These are phyloP conservation scores for Agaricales sp. DNA, from an alignment of 1,284 basidiomycete species.

Conservation along the genomic window DNA sequence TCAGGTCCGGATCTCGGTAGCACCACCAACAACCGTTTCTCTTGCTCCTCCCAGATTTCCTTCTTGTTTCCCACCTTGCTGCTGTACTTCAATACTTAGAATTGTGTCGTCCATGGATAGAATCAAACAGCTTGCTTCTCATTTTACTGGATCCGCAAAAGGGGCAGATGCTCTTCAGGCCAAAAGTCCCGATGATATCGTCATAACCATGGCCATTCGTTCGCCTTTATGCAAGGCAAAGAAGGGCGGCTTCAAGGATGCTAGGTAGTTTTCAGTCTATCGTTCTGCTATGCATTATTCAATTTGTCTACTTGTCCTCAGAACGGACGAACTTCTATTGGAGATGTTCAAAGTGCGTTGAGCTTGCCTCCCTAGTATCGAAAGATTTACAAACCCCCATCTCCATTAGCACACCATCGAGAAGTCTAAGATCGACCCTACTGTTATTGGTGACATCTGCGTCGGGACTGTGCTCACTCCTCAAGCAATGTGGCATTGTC, in stretches of 20 bases:
- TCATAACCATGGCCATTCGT: constrained; percentile 70
- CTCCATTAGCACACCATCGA: constrained; percentile 44
- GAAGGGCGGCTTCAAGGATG: constrained; percentile 77
- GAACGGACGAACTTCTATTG: constrained; percentile 67
- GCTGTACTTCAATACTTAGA: no score
- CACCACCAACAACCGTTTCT: not conserved
- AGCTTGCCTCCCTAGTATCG: not conserved
- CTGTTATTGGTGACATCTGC: constrained; percentile 67
- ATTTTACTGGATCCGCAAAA: constrained; percentile 32
- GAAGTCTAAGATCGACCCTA: constrained; percentile 56
- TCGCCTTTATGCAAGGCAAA: constrained; percentile 69
- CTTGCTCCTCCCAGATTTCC: not conserved
- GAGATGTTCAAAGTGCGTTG: constrained; percentile 61
- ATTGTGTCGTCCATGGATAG: constrained; percentile 43
- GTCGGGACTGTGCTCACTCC: constrained; percentile 64
- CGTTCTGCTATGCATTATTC: no score
- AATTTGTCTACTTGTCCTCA: constrained; percentile 16
- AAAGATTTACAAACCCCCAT: constrained; percentile 2
- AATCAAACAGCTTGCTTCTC: constrained; percentile 55
- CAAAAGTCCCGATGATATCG: constrained; percentile 64
- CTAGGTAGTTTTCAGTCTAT: constrained; percentile 32
- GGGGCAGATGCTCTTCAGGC: constrained; percentile 38
- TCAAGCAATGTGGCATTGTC: constrained; percentile 54
- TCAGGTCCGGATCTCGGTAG: no score
- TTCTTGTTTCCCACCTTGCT: not conserved